Evolutionary conservation across 148 eudicot species (phyloP).

Genomic region (Persicaria maculosa): DNA sequence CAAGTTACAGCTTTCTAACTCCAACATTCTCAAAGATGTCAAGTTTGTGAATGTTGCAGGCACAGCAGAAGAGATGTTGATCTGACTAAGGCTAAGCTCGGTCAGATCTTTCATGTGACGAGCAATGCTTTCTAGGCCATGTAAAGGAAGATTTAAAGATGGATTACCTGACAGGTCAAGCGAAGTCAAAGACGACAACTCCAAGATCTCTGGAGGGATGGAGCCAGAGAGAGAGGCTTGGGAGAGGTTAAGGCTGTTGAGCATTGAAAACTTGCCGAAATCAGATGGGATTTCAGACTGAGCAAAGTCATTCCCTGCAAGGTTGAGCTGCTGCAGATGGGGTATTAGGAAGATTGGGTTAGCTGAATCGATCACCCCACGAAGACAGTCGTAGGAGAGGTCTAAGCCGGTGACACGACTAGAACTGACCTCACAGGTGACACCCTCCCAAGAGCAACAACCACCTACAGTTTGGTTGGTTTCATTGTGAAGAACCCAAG

Average conservation of each 20-base stretch:
- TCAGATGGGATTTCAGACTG: slow-evolving; percentile 16
- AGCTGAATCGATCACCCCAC: too few species aligned
- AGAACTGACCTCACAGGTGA: too few species aligned
- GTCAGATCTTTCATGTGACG: not conserved
- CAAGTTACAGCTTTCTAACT: slow-evolving; percentile 15
- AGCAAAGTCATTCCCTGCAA: slow-evolving; percentile 14
- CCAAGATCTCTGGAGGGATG: slow-evolving; percentile 23
- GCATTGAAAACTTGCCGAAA: slow-evolving; percentile 20
- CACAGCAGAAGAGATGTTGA: slow-evolving; percentile 16
- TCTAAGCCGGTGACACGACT: too few species aligned
- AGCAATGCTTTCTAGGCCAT: slow-evolving; percentile 15
- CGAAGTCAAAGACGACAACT: slow-evolving; percentile 20
- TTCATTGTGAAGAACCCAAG: too few species aligned
- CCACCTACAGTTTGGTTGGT: too few species aligned
- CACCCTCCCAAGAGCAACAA: too few species aligned
- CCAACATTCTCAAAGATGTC: slow-evolving; percentile 19
- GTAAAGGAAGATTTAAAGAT: not conserved
- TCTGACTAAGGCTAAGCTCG: slow-evolving; percentile 14
- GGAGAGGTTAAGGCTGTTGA: slow-evolving; percentile 34
- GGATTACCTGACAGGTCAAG: slow-evolving; percentile 30
- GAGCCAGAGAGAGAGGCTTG: slow-evolving; percentile 21
- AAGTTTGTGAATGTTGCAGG: slow-evolving; percentile 21
- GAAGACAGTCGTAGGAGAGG: too few species aligned
- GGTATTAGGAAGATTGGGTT: too few species aligned
- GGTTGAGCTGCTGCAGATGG: slow-evolving; percentile 23